A percentile compares a stretch with the other conserved stretches of the same genome.
Conservation (phyloP, 805 yeast species). For the Starmerella floris region DNA sequence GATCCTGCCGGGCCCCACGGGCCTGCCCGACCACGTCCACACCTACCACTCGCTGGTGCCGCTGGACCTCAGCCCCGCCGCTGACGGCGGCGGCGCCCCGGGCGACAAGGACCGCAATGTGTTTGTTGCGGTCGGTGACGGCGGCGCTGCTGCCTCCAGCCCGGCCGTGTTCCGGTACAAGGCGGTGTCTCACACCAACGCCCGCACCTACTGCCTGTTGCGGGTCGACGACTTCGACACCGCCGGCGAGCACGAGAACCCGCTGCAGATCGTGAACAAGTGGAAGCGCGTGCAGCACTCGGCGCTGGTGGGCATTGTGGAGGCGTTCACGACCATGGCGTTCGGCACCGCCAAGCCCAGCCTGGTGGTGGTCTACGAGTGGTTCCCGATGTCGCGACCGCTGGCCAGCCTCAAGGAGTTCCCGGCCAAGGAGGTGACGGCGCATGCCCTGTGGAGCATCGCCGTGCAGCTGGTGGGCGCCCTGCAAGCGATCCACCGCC, state of each 20-base stretch:
- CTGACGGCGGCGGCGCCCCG: neutral
- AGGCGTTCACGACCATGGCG: slow-evolving; percentile 75
- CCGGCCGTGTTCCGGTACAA: slow-evolving; percentile 43
- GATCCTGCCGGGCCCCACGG: slow-evolving; percentile 36
- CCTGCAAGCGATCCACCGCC: slow-evolving; percentile 47
- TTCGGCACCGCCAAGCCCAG: slow-evolving; percentile 30
- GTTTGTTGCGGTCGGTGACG: slow-evolving; percentile 16
- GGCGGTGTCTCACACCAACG: slow-evolving; percentile 66
- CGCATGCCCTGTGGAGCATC: slow-evolving; percentile 29
- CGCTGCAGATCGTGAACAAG: slow-evolving; percentile 45
- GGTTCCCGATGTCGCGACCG: slow-evolving; percentile 63
- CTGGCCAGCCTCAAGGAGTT: slow-evolving; percentile 45
- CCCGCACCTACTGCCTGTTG: slow-evolving; percentile 61
- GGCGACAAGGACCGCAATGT: slow-evolving; percentile 18
- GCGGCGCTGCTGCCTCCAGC: neutral
- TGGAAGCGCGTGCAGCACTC: slow-evolving; percentile 50
- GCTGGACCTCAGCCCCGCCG: slow-evolving; percentile 36
- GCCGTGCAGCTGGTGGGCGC: slow-evolving; percentile 64
- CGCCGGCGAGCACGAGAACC: slow-evolving; percentile 36
- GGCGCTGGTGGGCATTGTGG: slow-evolving; percentile 53
- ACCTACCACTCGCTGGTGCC: slow-evolving; percentile 78
- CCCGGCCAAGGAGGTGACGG: slow-evolving; percentile 27
- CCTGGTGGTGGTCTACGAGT: slow-evolving; percentile 69
- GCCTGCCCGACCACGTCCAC: slow-evolving; percentile 62
- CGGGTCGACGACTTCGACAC: slow-evolving; percentile 50